A percentile compares a stretch with the other conserved stretches of the same genome.
These are phyloP conservation scores for Tetrapisispora nanseiensis DNA, from an alignment of 805 yeast species.

Conservation along the genomic window DNA sequence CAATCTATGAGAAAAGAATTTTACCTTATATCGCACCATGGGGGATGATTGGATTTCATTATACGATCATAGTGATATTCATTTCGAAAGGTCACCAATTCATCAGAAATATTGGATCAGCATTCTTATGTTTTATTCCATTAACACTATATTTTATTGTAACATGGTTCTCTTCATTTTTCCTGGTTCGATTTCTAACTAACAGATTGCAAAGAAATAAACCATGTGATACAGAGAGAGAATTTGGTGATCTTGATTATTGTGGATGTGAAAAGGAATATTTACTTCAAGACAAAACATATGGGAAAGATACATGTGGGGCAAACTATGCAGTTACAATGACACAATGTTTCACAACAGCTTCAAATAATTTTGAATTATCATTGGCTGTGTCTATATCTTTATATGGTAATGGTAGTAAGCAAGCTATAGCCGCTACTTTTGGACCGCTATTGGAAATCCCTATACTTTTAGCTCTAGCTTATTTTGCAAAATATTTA, in stretches of 20 bases:
- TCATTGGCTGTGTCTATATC: conserved; percentile 46
- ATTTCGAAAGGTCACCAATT: conserved; percentile 41
- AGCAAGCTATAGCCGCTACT: conserved; percentile 48
- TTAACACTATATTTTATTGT: conserved; percentile 38
- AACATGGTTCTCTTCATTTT: conserved; percentile 39
- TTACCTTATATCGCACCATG: conserved; percentile 39
- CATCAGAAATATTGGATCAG: conserved; percentile 39
- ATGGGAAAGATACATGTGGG: conserved; percentile 27
- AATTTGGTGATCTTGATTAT: conserved; percentile 11
- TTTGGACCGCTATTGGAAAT: conserved; percentile 54
- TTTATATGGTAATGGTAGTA: conserved; percentile 41
- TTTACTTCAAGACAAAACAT: conserved; percentile 11
- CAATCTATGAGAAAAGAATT: conserved; percentile 29
- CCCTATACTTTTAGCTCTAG: conserved; percentile 37
- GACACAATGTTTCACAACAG: conserved; percentile 48
- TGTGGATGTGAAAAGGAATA: conserved; percentile 35
- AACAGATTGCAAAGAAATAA: conserved; percentile 2
- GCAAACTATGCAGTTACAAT: conserved; percentile 35
- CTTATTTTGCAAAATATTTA: conserved; percentile 6
- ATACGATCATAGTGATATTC: conserved; percentile 43
- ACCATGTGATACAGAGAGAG: conserved; percentile 5
- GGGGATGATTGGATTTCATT: conserved; percentile 43
- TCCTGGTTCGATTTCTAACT: conserved; percentile 28
- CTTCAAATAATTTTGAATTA: conserved; percentile 49
- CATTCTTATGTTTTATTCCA: conserved; percentile 42